These are phyloP conservation scores for Colletotrichum gigasporum DNA, from an alignment of 2,329 filamentous ascomycete species.

Conservation along the genomic window DNA sequence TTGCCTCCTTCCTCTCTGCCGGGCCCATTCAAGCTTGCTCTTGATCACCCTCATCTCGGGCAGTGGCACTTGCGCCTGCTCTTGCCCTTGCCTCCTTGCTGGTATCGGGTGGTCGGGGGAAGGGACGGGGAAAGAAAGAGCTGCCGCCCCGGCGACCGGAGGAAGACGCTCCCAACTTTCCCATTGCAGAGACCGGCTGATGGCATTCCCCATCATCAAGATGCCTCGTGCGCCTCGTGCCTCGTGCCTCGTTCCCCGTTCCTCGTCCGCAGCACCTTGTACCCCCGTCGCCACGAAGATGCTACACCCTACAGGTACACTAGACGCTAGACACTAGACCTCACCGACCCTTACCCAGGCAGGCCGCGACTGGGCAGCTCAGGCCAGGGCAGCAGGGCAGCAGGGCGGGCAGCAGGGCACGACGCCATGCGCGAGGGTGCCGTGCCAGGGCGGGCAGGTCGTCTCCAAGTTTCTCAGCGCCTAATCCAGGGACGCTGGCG, in stretches of 20 bases:
- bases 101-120: conserved; percentile 20
- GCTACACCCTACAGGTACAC: too few relatives aligned
- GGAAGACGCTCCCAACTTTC: conserved; percentile 12
- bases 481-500: not conserved
- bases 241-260: too few relatives aligned
- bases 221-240: conserved; percentile 6
- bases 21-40: not conserved
- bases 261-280: not conserved
- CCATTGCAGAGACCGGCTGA: conserved; percentile 10
- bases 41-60: not conserved
- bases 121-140: conserved; percentile 1
- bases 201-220: not conserved
- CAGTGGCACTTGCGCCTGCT: too few relatives aligned
- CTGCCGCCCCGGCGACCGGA: conserved; percentile 15
- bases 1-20: not conserved
- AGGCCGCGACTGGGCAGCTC: not conserved
- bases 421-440: too few relatives aligned
- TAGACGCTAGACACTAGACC: not conserved
- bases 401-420: too few relatives aligned
- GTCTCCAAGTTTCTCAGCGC: conserved; percentile 15
- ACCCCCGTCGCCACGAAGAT: conserved; percentile 1
- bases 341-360: conserved; percentile 12
- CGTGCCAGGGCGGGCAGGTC: not conserved
- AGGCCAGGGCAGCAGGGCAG: not conserved
- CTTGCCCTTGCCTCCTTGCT: not conserved